A percentile compares a stretch with the other conserved stretches of the same genome.
These are phyloP conservation scores for Annulohypoxylon moriforme DNA, from an alignment of 495 filamentous ascomycete species.

Conservation along the genomic window DNA sequence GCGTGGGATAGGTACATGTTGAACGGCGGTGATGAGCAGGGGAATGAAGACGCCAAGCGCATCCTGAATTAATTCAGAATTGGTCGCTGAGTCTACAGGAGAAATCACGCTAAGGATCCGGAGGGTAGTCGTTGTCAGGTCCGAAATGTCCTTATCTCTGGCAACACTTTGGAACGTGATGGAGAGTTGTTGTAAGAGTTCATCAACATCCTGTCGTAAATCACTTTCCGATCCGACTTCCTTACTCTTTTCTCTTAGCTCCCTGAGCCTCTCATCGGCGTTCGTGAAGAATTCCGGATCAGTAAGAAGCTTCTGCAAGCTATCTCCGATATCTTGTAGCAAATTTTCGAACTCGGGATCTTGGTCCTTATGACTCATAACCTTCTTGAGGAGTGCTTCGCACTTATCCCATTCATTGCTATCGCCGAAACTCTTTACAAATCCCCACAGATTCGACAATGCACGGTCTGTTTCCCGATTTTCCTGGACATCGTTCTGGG, in stretches of 20 bases:
- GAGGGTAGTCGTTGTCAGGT: slow-evolving; percentile 69
- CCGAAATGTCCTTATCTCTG: slow-evolving; percentile 75
- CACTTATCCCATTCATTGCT: slow-evolving; percentile 78
- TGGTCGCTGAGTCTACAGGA: slow-evolving; percentile 63
- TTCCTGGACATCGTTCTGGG: slow-evolving; percentile 74
- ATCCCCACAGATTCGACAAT: slow-evolving; percentile 77
- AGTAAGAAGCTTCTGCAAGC: slow-evolving; percentile 83
- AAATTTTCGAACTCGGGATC: slow-evolving; percentile 87
- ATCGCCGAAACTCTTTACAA: slow-evolving; percentile 83
- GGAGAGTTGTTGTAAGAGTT: slow-evolving; percentile 74
- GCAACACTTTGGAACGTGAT: slow-evolving; percentile 73
- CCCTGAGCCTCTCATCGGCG: slow-evolving; percentile 73
- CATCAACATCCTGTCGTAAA: slow-evolving; percentile 78
- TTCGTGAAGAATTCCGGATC: slow-evolving; percentile 86
- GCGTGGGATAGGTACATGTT: slow-evolving; percentile 89
- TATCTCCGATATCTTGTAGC: slow-evolving; percentile 74
- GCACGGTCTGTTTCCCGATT: slow-evolving; percentile 83
- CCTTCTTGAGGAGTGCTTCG: slow-evolving; percentile 70
- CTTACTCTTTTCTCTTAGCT: slow-evolving; percentile 75
- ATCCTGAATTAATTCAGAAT: slow-evolving; percentile 78
- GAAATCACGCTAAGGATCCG: slow-evolving; percentile 75
- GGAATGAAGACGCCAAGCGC: slow-evolving; percentile 82
- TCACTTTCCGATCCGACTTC: slow-evolving; percentile 70
- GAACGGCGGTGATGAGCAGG: slow-evolving; percentile 76
- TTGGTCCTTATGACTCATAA: slow-evolving; percentile 77